These are phyloP conservation scores for Astragalus membranaceus DNA, from an alignment of 306 rosid genomes.

Conservation along the genomic window DNA sequence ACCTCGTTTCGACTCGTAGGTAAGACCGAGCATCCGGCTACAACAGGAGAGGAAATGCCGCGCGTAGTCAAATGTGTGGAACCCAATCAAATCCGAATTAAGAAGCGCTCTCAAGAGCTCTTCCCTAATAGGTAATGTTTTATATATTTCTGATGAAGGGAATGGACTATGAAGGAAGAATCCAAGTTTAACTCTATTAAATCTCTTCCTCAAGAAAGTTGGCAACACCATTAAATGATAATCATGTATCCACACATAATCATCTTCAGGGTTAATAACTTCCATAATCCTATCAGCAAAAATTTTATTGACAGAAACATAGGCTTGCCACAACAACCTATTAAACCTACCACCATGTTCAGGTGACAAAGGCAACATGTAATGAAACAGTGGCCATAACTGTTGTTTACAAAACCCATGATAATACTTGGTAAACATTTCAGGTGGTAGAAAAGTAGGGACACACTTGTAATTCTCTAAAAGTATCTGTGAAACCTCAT, in stretches of 20 bases:
- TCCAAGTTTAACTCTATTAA: constrained; percentile 69
- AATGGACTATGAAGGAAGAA: constrained; percentile 85
- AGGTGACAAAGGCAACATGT: constrained; percentile 73
- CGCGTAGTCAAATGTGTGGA: constrained; percentile 83
- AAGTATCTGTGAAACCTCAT: constrained; percentile 71
- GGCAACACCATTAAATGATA: constrained; percentile 86
- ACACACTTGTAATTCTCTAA: constrained; percentile 64
- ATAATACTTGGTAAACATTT: constrained; percentile 53
- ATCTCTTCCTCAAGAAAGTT: constrained; percentile 79
- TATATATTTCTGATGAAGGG: constrained; percentile 75
- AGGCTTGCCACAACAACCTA: constrained; percentile 69
- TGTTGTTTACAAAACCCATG: constrained; percentile 86
- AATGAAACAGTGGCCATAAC: constrained; percentile 82
- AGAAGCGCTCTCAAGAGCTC: constrained; percentile 70
- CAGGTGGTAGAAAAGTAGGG: constrained; percentile 67
- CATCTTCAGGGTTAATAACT: constrained; percentile 84
- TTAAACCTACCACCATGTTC: constrained; percentile 80
- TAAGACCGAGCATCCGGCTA: constrained; percentile 78
- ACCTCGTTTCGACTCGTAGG: constrained; percentile 72
- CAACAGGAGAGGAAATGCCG: constrained; percentile 83
- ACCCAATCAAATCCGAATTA: constrained; percentile 78
- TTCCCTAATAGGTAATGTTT: constrained; percentile 74
- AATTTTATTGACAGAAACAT: constrained; percentile 71
- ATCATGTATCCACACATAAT: constrained; percentile 83
- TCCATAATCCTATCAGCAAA: constrained; percentile 88